Conservation (phyloP, 1,139 yeast genomes). For the Saccharomyces hybrid region DNA sequence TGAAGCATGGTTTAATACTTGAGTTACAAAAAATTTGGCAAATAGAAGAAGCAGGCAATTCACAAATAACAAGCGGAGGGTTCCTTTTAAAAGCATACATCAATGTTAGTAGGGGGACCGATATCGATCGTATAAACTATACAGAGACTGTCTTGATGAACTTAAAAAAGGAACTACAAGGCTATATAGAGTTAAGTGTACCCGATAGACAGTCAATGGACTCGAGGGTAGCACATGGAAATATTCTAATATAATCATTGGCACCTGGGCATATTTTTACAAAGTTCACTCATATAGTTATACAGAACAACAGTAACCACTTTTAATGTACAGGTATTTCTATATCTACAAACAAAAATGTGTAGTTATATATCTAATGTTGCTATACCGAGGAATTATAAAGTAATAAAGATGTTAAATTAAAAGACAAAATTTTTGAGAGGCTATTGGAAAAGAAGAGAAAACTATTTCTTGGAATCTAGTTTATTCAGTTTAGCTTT, state of each 20-base stretch:
- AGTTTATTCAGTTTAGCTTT: constrained; percentile 47
- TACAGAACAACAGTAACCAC: not conserved
- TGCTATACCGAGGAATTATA: not conserved
- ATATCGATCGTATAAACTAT: constrained; percentile 59
- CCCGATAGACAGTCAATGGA: constrained; percentile 83
- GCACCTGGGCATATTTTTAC: not conserved
- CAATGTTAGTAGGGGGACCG: constrained; percentile 66
- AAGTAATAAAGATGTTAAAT: not conserved
- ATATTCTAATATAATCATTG: not conserved
- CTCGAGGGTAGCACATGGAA: constrained; percentile 40
- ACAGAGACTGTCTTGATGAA: constrained; percentile 57
- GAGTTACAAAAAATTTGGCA: constrained; percentile 35
- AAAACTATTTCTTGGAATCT: constrained; percentile 25
- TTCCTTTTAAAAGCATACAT: constrained; percentile 54
- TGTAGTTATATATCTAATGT: not conserved
- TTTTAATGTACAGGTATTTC: not conserved
- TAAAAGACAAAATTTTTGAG: not conserved
- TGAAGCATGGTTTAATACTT: constrained; percentile 57
- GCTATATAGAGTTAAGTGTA: constrained; percentile 56
- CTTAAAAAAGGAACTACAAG: constrained; percentile 58
- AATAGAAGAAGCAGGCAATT: constrained; percentile 13
- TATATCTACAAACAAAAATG: not conserved
- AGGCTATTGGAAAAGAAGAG: not conserved
- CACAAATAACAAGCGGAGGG: constrained; percentile 31
- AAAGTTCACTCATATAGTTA: not conserved